Evolutionary conservation across 805 yeast genomes (phyloP).

Genomic region (Metschnikowia kofuensis): DNA sequence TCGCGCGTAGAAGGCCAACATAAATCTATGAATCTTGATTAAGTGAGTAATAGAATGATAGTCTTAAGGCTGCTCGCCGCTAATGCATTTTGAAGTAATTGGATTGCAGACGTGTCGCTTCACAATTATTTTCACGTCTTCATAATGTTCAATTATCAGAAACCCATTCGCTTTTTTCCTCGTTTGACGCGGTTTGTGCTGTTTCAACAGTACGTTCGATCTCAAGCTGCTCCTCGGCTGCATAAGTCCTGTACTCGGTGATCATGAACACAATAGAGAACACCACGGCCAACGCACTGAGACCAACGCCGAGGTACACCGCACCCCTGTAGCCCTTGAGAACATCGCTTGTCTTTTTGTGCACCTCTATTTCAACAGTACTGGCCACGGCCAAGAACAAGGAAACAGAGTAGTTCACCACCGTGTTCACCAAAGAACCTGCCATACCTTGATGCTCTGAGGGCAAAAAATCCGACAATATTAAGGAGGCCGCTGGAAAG

Average conservation of each 20-base stretch:
- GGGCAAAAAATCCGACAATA: slow-evolving; percentile 59
- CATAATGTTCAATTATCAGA: too few relatives aligned
- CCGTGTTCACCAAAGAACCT: slow-evolving; percentile 67
- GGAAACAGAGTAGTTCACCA: slow-evolving; percentile 67
- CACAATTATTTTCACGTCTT: too few relatives aligned
- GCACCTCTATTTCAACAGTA: slow-evolving; percentile 47
- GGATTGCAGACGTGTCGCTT: too few relatives aligned
- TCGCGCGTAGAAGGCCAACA: too few relatives aligned
- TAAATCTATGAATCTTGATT: too few relatives aligned
- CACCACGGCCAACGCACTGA: slow-evolving; percentile 47
- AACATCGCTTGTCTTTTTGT: slow-evolving; percentile 6
- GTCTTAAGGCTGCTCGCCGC: too few relatives aligned
- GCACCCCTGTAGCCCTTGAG: slow-evolving; percentile 56
- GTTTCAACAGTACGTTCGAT: too few relatives aligned
- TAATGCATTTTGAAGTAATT: too few relatives aligned
- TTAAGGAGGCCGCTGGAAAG: slow-evolving; percentile 70
- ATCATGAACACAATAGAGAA: slow-evolving; percentile 23
- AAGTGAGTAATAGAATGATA: too few relatives aligned
- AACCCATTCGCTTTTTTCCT: background rate
- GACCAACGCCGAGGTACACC: slow-evolving; percentile 58
- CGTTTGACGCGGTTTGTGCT: background rate
- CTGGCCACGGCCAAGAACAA: slow-evolving; percentile 69
- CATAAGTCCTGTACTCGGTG: slow-evolving; percentile 8
- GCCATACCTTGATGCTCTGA: slow-evolving; percentile 72
- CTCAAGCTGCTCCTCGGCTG: background rate